Evolutionary conservation across 345 rosid genomes (phyloP).

Genomic region (Hibiscus trionum): DNA sequence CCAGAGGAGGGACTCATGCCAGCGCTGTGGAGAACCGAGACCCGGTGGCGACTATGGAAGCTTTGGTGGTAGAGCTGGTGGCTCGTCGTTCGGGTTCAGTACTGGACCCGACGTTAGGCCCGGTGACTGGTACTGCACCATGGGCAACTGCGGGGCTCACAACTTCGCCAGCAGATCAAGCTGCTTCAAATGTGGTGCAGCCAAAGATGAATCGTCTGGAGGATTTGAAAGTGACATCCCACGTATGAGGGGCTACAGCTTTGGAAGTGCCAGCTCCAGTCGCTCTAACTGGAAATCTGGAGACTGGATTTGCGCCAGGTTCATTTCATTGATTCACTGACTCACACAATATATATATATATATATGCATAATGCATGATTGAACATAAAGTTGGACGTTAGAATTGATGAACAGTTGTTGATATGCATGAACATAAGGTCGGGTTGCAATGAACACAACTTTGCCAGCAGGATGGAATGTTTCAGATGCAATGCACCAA

Average conservation of each 20-base stretch:
- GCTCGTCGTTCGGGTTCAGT: conserved; percentile 36
- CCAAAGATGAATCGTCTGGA: conserved; percentile 34
- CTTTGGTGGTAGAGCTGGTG: conserved; percentile 33
- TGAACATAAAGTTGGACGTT: background rate
- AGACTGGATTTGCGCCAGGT: conserved; percentile 80
- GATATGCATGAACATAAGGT: conserved; percentile 22
- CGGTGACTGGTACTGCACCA: conserved; percentile 75
- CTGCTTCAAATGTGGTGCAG: conserved; percentile 65
- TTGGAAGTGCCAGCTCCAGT: conserved; percentile 29
- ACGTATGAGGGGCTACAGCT: conserved; percentile 29
- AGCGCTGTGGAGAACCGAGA: conserved; percentile 54
- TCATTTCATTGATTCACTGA: background rate
- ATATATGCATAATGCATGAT: background rate
- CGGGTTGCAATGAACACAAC: conserved; percentile 86
- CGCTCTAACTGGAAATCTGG: conserved; percentile 81
- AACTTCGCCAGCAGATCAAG: conserved; percentile 70
- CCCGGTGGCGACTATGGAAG: conserved; percentile 29
- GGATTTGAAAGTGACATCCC: conserved; percentile 28
- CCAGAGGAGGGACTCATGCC: conserved; percentile 78
- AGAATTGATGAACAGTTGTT: background rate
- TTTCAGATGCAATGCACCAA: conserved; percentile 85
- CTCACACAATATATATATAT: background rate
- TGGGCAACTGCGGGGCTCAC: conserved; percentile 59
- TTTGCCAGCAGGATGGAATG: conserved; percentile 90
- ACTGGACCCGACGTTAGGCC: conserved; percentile 68